Percentiles rank a stretch among this genome's conserved stretches.
These are phyloP conservation scores for Pythium catenulatum DNA, from an alignment of 352 stramenopile genomes.

Conservation along the genomic window DNA sequence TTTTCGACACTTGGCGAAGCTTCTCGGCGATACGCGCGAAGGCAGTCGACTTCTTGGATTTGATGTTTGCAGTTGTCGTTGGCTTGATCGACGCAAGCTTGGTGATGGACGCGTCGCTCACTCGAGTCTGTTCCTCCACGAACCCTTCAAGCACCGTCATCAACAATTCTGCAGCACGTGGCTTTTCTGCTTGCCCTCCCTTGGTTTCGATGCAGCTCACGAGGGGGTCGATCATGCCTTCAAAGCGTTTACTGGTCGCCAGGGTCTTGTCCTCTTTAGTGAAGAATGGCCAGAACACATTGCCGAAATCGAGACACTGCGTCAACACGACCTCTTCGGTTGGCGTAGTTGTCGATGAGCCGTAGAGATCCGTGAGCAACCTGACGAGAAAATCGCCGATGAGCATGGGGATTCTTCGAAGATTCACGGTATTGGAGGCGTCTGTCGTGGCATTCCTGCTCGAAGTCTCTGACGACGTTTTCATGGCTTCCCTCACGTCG, in stretches of 20 bases:
- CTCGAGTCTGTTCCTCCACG: constrained; percentile 68
- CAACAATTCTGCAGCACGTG: constrained; percentile 80
- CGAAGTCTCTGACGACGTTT: neutral
- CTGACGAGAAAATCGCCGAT: constrained; percentile 86
- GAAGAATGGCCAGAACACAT: constrained; percentile 89
- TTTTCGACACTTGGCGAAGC: constrained; percentile 78
- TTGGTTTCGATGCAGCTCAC: constrained; percentile 76
- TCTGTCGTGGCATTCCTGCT: constrained; percentile 58
- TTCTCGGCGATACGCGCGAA: constrained; percentile 83
- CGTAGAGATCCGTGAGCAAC: constrained; percentile 75
- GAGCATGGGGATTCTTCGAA: constrained; percentile 83
- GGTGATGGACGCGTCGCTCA: constrained; percentile 73
- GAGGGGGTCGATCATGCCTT: constrained; percentile 72
- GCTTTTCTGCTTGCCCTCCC: constrained; percentile 72
- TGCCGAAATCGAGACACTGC: constrained; percentile 85
- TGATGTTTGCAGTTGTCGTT: constrained; percentile 67
- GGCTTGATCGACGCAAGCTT: constrained; percentile 77
- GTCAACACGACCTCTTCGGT: constrained; percentile 75
- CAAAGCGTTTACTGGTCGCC: constrained; percentile 76
- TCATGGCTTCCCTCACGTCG: constrained; percentile 60
- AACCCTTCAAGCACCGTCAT: constrained; percentile 81
- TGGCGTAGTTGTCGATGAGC: constrained; percentile 37
- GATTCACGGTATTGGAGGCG: constrained; percentile 57
- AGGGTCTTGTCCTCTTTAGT: constrained; percentile 68
- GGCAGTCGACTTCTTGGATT: constrained; percentile 82